Conservation (phyloP, 441 rosid genomes). For the Jatropha multifida region DNA sequence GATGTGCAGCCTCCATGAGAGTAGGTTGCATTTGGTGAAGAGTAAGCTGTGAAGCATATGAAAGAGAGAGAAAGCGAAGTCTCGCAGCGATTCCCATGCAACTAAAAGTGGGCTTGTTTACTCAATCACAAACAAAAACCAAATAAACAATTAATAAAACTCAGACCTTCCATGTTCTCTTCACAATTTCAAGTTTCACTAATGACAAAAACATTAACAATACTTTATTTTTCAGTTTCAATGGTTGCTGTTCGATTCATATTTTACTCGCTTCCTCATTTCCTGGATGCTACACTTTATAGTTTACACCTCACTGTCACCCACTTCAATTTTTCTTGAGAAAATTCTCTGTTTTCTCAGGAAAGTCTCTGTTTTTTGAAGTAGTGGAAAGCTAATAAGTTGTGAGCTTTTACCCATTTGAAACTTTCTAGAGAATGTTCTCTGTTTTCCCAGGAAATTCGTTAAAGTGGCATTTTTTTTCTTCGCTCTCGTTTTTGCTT, state of each 20-base stretch:
- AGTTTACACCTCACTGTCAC: not conserved
- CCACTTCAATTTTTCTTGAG: slow-evolving; percentile 8
- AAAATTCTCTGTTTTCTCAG: slow-evolving; percentile 2
- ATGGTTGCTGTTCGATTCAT: not conserved
- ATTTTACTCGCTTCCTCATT: slow-evolving; percentile 28
- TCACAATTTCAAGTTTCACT: not conserved
- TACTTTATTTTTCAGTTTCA: not conserved
- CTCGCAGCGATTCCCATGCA: slow-evolving; percentile 31
- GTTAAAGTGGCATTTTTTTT: too few species aligned
- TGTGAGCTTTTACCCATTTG: not conserved
- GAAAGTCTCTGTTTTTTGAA: slow-evolving; percentile 7
- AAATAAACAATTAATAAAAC: slow-evolving; percentile 19
- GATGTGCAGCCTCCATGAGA: slow-evolving; percentile 28
- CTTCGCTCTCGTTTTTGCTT: not conserved
- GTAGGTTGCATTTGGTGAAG: slow-evolving; percentile 27
- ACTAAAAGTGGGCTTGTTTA: slow-evolving; percentile 26
- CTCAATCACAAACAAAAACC: slow-evolving; percentile 19
- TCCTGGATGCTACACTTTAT: slow-evolving; percentile 39
- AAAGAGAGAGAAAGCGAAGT: not conserved
- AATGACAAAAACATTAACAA: not conserved
- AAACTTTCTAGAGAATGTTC: slow-evolving; percentile 15
- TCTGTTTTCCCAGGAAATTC: slow-evolving; percentile 4
- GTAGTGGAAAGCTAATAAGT: not conserved
- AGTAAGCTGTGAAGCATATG: slow-evolving; percentile 16
- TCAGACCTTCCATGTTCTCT: slow-evolving; percentile 29